Conservation (phyloP, 179 eudicot species). For the Silene noctiflora region DNA sequence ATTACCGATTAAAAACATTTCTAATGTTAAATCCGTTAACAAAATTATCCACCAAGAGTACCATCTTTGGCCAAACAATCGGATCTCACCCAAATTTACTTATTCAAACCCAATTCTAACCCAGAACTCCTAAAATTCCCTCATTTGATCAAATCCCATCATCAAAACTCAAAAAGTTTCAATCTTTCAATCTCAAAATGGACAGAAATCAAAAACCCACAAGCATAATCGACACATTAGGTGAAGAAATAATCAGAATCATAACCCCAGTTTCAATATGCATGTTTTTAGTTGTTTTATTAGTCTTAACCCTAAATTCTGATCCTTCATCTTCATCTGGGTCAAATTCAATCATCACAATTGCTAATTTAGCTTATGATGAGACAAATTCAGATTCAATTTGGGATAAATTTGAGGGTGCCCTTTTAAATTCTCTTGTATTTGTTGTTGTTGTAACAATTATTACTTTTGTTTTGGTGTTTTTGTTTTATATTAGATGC, state of each 20-base stretch:
- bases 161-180: slow-evolving; percentile 2
- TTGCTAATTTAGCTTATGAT: slow-evolving; percentile 75
- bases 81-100: slow-evolving; percentile 1
- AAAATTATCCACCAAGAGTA: no score
- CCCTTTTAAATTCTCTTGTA: slow-evolving; percentile 54
- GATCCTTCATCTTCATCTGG: slow-evolving; percentile 32
- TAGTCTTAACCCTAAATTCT: slow-evolving; percentile 48
- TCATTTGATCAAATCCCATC: not conserved
- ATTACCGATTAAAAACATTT: no score
- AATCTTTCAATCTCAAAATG: slow-evolving; percentile 35
- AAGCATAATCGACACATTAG: slow-evolving; percentile 61
- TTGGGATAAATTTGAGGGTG: slow-evolving; percentile 86
- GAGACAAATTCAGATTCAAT: slow-evolving; percentile 63
- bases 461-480: slow-evolving; percentile 68
- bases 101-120: not conserved
- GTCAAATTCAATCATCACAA: slow-evolving; percentile 48
- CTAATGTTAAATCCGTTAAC: no score
- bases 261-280: slow-evolving; percentile 82
- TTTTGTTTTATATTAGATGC: slow-evolving; percentile 74
- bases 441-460: slow-evolving; percentile 70
- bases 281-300: slow-evolving; percentile 74
- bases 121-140: not conserved
- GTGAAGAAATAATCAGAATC: slow-evolving; percentile 84
- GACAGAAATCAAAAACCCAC: slow-evolving; percentile 47
- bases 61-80: no score